Evolutionary conservation across 345 rosid genomes (phyloP), one percentile per base, ranked within the genome.

Genomic region (Citrus trifoliata): DNA sequence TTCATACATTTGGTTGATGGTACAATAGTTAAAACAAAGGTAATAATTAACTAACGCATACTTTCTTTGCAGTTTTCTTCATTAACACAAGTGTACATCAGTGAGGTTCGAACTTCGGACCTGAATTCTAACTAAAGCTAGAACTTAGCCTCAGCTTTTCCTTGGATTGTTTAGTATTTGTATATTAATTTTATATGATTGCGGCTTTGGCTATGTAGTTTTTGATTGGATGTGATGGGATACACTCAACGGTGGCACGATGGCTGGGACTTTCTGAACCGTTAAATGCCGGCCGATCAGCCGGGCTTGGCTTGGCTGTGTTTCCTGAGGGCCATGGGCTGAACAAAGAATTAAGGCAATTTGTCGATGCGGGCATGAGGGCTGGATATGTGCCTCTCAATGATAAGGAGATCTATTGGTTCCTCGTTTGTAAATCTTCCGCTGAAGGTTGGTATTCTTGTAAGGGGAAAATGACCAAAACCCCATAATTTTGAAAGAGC

Each of bases 201-300:
- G 3, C 19, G 1, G 35, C 24, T 70, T 56, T 71, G 25, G 19
- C 13, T 2, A 30, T 30, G 16, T 76, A 85, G 87, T 74, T 80
- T 40, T 42, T 86, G 58, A 80, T 88, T 28, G 90, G 89, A 22
- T 88, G 89, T 12, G 88, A 84, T 32, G 88, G 92, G 60, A 67
- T 82, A 60, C 80, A 79, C 68, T 85, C 84, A 4, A 42, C 38
- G n/a, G 85, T 81, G 64, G 87, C 87, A 27, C 35, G 42, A 0
- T 82, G 81, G 87, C 55, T 87, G 32, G 88, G 88, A 28, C 86
- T 88, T 1, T 14, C 83, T 2, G 63, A 42, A 14, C 80, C 82
- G 5, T 67, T 73, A 24, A 61, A 79, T 56, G 78, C 87, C 0
- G 86, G 90, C 3, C 73, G 87, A 79, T 77, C 68, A 3, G 87